Evolutionary conservation across 148 eudicot genomes (phyloP).

Genomic region (Amaranthus palmeri): DNA sequence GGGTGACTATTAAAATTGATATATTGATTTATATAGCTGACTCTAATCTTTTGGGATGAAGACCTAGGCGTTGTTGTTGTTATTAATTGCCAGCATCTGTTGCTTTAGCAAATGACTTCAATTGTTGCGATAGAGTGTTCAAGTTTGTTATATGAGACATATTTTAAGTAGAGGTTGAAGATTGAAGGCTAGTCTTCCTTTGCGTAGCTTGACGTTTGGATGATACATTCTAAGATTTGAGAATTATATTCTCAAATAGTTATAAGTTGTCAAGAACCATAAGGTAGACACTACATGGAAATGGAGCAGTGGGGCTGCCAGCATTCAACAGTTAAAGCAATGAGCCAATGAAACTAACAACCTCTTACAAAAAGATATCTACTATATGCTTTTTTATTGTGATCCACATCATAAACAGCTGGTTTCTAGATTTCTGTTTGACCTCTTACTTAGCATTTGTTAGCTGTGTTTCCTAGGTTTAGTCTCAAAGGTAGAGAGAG

Average conservation of each 20-base stretch:
- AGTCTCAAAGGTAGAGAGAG: constrained; percentile 3
- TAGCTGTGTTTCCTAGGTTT: neutral
- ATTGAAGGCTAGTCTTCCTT: neutral
- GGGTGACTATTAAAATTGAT: no score
- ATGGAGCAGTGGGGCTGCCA: neutral
- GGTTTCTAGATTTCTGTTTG: neutral
- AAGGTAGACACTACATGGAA: neutral
- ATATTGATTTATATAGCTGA: no score
- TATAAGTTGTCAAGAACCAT: neutral
- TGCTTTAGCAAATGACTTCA: neutral
- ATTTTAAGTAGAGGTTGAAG: neutral
- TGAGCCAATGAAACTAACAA: neutral
- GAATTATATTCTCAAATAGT: neutral
- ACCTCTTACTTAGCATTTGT: neutral
- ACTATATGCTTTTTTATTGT: neutral
- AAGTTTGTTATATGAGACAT: neutral
- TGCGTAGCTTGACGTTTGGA: neutral
- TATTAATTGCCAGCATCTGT: neutral
- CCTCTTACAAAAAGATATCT: neutral
- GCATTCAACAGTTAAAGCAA: neutral
- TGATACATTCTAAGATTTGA: neutral
- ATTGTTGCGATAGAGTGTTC: neutral
- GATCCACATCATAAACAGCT: neutral
- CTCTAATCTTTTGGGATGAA: no score
- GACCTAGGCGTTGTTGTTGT: neutral